Conservation (phyloP, 495 filamentous ascomycete species). For the Xylaria curta region DNA sequence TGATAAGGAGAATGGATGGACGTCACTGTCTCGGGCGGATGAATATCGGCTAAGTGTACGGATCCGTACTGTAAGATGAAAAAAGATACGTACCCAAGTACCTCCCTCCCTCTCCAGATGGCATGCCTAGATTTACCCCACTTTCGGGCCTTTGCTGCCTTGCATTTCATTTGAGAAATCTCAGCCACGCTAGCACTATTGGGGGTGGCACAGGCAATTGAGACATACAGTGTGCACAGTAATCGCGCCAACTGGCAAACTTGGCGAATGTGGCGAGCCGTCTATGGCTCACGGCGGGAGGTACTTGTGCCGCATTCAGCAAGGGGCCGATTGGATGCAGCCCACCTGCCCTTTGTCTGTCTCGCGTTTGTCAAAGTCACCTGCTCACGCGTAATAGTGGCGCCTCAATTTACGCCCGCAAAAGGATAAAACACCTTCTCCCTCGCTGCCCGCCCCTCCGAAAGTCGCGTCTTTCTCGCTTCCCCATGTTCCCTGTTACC, state of each 20-base stretch:
- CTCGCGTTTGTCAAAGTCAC: constrained; percentile 12
- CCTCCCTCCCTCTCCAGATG: not conserved
- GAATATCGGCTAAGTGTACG: constrained; percentile 21
- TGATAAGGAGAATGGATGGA: not conserved
- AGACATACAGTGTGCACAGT: not conserved
- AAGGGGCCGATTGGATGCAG: constrained; percentile 3
- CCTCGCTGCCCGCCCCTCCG: constrained; percentile 24
- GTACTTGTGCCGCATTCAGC: not conserved
- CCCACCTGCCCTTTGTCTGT: not conserved
- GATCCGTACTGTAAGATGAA: no score
- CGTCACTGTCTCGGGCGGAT: constrained; percentile 19
- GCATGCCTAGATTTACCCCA: not conserved
- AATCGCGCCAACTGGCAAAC: not conserved
- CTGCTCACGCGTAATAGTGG: constrained; percentile 28
- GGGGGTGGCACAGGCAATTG: not conserved
- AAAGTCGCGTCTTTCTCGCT: constrained; percentile 34
- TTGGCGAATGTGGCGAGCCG: constrained; percentile 26
- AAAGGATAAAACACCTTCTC: constrained; percentile 9
- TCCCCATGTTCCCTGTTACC: constrained; percentile 23
- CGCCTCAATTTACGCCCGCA: not conserved
- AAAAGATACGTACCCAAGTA: no score
- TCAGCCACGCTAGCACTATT: constrained; percentile 15
- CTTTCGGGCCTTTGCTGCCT: not conserved
- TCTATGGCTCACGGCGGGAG: constrained; percentile 14
- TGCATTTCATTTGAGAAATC: not conserved